These are phyloP conservation scores for Thermochaetoides dissita DNA, from an alignment of 2,329 filamentous ascomycete species.

Conservation along the genomic window DNA sequence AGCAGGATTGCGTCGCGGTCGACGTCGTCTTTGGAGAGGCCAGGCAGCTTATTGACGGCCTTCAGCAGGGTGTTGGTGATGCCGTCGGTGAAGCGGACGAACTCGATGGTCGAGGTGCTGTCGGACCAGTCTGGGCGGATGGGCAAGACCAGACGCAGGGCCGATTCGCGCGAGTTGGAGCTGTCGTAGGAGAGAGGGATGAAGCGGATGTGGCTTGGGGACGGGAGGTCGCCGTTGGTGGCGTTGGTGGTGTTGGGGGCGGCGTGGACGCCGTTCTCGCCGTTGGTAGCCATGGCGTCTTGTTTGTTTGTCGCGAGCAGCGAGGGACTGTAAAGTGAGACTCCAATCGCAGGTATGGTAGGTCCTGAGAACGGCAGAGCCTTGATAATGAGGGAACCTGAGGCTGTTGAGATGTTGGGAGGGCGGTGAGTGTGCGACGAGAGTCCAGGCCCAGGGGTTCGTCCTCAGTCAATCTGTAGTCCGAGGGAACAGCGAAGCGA, in stretches of 20 bases:
- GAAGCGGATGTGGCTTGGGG: conserved; percentile 32
- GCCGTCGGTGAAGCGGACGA: conserved; percentile 87
- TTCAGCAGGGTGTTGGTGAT: conserved; percentile 92
- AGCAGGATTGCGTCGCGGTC: conserved; percentile 79
- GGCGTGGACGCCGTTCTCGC: conserved; percentile 10
- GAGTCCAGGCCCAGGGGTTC: too few relatives aligned
- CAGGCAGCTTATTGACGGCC: conserved; percentile 52
- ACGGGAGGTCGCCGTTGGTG: conserved; percentile 12
- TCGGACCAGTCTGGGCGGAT: conserved; percentile 68
- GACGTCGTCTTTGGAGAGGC: conserved; percentile 59
- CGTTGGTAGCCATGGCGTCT: conserved; percentile 11
- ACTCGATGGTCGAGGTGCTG: conserved; percentile 60
- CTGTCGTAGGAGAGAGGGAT: conserved; percentile 70
- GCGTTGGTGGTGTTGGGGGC: conserved; percentile 19
- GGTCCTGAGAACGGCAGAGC: too few relatives aligned
- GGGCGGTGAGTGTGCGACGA: too few relatives aligned
- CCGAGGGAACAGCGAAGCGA: too few relatives aligned
- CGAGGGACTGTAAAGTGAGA: not conserved
- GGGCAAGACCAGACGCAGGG: conserved; percentile 62
- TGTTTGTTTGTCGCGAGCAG: too few relatives aligned
- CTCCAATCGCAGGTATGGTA: too few relatives aligned
- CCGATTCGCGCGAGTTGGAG: conserved; percentile 63
- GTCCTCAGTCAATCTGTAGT: too few relatives aligned
- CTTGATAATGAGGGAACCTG: too few relatives aligned
- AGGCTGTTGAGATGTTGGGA: too few relatives aligned